These are phyloP conservation scores for Carnegiea gigantea DNA, from an alignment of 179 eudicot species.

Conservation along the genomic window DNA sequence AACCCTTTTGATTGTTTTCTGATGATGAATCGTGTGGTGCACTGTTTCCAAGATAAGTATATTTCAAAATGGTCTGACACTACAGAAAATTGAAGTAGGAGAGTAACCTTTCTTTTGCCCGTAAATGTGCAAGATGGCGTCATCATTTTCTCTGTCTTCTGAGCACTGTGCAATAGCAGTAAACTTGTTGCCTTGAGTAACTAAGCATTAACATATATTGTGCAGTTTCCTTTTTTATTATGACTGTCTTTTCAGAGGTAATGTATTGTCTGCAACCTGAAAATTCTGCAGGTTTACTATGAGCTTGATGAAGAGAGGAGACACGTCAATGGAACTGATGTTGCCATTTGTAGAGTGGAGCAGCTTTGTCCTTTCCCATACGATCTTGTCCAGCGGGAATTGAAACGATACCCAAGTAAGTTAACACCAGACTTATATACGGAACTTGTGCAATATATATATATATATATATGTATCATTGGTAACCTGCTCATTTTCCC, in stretches of 20 bases:
- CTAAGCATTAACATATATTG: not conserved
- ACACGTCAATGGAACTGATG: conserved; percentile 44
- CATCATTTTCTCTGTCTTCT: not conserved
- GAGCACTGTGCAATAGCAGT: not conserved
- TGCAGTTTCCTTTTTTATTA: not conserved
- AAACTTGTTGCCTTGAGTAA: not conserved
- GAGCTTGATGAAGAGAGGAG: conserved; percentile 81
- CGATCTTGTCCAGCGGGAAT: conserved; percentile 82
- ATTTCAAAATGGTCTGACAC: not conserved
- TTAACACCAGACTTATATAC: not conserved
- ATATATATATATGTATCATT: too few species aligned
- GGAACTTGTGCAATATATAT: not conserved
- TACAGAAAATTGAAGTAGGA: not conserved
- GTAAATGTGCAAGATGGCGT: not conserved
- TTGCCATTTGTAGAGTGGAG: conserved; percentile 92
- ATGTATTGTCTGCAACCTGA: not conserved
- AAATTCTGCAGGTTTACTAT: conserved; percentile 64
- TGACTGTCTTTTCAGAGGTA: not conserved
- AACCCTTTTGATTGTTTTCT: not conserved
- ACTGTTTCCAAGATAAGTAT: not conserved
- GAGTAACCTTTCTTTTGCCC: not conserved
- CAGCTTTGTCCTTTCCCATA: conserved; percentile 98
- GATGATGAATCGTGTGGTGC: not conserved
- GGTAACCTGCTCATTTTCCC: too few species aligned
- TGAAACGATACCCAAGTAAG: conserved; percentile 93